Conservation (phyloP, 2,329 filamentous ascomycete species). For the Verticillium dahliae region DNA sequence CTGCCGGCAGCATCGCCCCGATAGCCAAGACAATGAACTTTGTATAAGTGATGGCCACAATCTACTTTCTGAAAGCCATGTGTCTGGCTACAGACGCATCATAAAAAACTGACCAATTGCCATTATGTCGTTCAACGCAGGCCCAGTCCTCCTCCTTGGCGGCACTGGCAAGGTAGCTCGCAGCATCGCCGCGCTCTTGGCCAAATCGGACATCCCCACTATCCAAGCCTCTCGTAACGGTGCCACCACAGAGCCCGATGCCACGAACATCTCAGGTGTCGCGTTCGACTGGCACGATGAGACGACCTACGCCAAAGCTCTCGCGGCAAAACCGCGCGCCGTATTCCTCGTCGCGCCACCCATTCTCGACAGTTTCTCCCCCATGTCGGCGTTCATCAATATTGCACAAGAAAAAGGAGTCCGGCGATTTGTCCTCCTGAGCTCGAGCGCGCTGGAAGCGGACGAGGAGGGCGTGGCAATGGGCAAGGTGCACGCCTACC, state of each 20-base stretch:
- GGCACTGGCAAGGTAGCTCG: constrained; percentile 37
- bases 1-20: too few relatives aligned
- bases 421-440: constrained; percentile 37
- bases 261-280: constrained; percentile 14
- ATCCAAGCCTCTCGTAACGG: constrained; percentile 29
- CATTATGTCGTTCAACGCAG: background rate
- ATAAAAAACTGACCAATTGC: background rate
- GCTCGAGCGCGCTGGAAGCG: constrained; percentile 22
- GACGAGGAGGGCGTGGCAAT: constrained; percentile 26
- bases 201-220: constrained; percentile 17
- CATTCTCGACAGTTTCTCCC: constrained; percentile 19
- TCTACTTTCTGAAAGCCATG: too few relatives aligned
- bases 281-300: constrained; percentile 39
- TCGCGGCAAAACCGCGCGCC: constrained; percentile 12
- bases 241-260: constrained; percentile 14
- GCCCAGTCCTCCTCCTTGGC: constrained; percentile 30
- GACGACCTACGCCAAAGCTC: constrained; percentile 29
- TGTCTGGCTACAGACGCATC: too few relatives aligned
- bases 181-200: constrained; percentile 29
- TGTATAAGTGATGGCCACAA: too few relatives aligned
- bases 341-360: constrained; percentile 34
- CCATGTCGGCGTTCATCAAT: constrained; percentile 34
- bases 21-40: too few relatives aligned
- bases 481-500: constrained; percentile 29
- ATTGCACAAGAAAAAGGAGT: constrained; percentile 27